Evolutionary conservation across 2,329 filamentous ascomycete genomes (phyloP).

Genomic region (Fusarium sarcochroum): DNA sequence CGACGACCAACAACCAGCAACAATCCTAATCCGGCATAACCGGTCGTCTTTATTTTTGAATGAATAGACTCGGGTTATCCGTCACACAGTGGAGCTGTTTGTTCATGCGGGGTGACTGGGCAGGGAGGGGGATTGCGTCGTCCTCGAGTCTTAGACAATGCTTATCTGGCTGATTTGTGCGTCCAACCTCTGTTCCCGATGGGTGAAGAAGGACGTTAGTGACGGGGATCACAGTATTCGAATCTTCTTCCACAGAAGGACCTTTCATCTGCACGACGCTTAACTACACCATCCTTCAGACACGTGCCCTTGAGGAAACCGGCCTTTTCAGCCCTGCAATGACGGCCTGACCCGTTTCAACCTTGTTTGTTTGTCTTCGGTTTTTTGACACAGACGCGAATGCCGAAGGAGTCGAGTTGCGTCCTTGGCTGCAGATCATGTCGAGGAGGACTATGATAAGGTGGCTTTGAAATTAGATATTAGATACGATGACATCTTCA

Average conservation of each 20-base stretch:
- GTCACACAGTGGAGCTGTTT: conserved; percentile 19
- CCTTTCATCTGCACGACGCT: conserved; percentile 8
- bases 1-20: conserved; percentile 30
- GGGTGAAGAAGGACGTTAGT: not conserved
- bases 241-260: not conserved
- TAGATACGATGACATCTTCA: conserved; percentile 4
- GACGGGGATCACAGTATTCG: conserved; percentile 1
- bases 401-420: conserved; percentile 17
- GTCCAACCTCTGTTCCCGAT: conserved; percentile 1
- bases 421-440: not conserved
- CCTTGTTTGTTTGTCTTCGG: conserved; percentile 31
- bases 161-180: conserved; percentile 9
- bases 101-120: not conserved
- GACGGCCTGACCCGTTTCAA: conserved; percentile 12
- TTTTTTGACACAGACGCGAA: conserved; percentile 23
- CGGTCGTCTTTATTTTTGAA: conserved; percentile 7
- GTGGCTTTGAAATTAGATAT: not conserved
- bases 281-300: conserved; percentile 3
- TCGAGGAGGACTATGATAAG: not conserved
- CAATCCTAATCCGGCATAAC: conserved; percentile 10
- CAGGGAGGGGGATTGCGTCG: conserved; percentile 4
- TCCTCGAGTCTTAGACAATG: conserved; percentile 18
- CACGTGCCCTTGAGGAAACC: conserved; percentile 21
- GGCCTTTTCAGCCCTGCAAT: conserved; percentile 34
- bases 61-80: conserved; percentile 5